Evolutionary conservation across 768 basidiomycete genomes (phyloP).

Genomic region (Jaapia argillacea): DNA sequence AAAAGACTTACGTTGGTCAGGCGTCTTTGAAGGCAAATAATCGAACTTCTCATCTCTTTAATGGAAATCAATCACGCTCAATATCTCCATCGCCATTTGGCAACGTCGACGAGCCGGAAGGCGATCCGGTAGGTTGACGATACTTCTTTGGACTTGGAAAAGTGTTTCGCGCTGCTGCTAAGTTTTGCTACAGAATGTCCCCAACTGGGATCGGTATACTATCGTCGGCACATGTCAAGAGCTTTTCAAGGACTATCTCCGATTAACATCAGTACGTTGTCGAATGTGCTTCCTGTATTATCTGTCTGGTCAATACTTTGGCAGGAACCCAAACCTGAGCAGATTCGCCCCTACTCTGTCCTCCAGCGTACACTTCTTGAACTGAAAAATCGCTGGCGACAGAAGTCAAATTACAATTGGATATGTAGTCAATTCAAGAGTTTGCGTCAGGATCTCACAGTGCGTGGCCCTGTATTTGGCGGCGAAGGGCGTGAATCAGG

Average conservation of each 20-base stretch:
- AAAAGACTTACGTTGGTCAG: conserved; percentile 34
- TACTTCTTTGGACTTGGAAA: conserved; percentile 1
- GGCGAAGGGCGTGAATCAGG: conserved; percentile 7
- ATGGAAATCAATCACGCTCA: conserved; percentile 29
- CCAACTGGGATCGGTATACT: conserved; percentile 93
- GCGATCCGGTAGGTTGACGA: conserved; percentile 46
- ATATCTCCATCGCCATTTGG: conserved; percentile 40
- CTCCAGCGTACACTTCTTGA: conserved; percentile 79
- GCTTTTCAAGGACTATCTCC: conserved; percentile 92
- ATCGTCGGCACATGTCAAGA: conserved; percentile 88
- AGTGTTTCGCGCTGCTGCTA: conserved; percentile 1
- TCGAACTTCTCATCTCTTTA: conserved; percentile 45
- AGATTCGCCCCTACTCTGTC: conserved; percentile 81
- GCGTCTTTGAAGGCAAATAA: conserved; percentile 32
- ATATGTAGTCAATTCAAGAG: conserved; percentile 99
- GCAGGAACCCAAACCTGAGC: conserved; percentile 90
- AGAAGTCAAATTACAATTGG: conserved; percentile 73
- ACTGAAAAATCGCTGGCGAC: conserved; percentile 82
- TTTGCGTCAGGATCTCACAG: conserved; percentile 93
- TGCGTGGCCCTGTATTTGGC: conserved; percentile 32
- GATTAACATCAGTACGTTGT: conserved; percentile 72
- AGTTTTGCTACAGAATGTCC: conserved; percentile 60
- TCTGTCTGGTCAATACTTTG: not conserved
- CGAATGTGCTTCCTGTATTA: not conserved
- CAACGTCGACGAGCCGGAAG: conserved; percentile 59